Percentiles rank a stretch among this genome's conserved stretches.
Conservation (phyloP, 2,329 filamentous ascomycete species). For the Microdochium nivale region DNA sequence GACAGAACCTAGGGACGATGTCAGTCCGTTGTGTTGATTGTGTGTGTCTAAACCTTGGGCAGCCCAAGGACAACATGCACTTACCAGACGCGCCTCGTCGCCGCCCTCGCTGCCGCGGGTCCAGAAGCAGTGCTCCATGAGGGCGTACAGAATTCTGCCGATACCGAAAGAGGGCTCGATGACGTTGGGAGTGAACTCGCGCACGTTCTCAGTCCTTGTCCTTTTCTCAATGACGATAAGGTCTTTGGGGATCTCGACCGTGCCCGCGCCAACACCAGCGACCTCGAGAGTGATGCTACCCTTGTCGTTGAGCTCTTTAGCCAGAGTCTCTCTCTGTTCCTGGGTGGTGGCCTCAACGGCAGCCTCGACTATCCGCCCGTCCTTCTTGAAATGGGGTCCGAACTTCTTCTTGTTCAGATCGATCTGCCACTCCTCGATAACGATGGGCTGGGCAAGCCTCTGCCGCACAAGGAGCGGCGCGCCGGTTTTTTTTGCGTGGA, state of each 20-base stretch:
- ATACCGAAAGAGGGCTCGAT: conserved; percentile 98
- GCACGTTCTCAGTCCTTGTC: conserved; percentile 71
- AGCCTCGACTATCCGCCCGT: conserved; percentile 75
- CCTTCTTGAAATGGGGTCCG: conserved; percentile 90
- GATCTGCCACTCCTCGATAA: conserved; percentile 79
- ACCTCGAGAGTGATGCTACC: conserved; percentile 76
- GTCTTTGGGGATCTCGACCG: conserved; percentile 71
- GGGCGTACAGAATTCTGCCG: conserved; percentile 82
- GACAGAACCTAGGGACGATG: conserved; percentile 56
- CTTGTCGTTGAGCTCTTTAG: conserved; percentile 61
- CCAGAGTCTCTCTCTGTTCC: conserved; percentile 70
- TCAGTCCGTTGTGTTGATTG: no score
- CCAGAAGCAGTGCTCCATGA: conserved; percentile 97
- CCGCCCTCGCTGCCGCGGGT: conserved; percentile 60
- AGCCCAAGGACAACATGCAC: no score
- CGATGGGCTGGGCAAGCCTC: conserved; percentile 66
- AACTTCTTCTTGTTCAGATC: conserved; percentile 94
- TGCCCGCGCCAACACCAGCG: conserved; percentile 55
- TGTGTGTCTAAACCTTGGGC: no score
- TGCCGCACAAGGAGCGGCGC: conserved; percentile 79
- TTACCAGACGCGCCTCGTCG: conserved; percentile 79
- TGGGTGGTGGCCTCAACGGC: conserved; percentile 71
- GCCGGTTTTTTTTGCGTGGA: conserved; percentile 89
- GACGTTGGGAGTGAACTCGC: conserved; percentile 91
- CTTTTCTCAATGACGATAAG: conserved; percentile 77